These are phyloP conservation scores for Dichotomopilus funicola DNA, from an alignment of 2,329 filamentous ascomycete species.

Conservation along the genomic window DNA sequence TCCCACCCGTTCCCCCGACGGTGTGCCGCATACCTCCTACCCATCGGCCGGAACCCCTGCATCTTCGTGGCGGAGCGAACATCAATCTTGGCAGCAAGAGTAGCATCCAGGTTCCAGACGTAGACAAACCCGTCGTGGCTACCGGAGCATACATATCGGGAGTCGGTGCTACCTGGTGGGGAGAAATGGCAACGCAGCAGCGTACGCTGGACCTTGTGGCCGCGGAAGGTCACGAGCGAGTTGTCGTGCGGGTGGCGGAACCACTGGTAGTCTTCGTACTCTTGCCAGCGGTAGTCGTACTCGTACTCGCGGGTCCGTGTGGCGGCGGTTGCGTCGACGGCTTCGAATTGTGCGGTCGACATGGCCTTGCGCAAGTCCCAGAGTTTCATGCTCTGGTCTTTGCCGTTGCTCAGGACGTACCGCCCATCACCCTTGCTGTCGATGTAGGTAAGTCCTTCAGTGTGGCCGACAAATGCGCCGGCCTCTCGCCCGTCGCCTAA, in stretches of 20 bases:
- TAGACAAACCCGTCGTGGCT: conserved; percentile 85
- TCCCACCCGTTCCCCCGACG: conserved; percentile 58
- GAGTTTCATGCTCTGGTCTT: conserved; percentile 95
- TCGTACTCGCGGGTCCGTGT: conserved; percentile 56
- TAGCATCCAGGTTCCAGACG: conserved; percentile 91
- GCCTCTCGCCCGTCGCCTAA: conserved; percentile 75
- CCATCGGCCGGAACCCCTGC: neutral
- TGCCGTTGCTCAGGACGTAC: conserved; percentile 89
- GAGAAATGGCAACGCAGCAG: conserved; percentile 95
- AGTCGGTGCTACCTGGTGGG: conserved; percentile 77
- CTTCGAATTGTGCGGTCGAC: conserved; percentile 57
- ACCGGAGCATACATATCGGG: conserved; percentile 87
- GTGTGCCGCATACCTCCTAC: conserved; percentile 35
- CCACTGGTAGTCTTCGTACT: conserved; percentile 60
- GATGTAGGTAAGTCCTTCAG: conserved; percentile 61
- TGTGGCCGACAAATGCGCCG: conserved; percentile 60
- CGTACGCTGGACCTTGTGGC: conserved; percentile 82
- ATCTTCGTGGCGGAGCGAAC: conserved; percentile 63
- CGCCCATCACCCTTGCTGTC: conserved; percentile 64
- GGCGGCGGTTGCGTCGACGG: conserved; percentile 49
- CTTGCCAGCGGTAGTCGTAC: conserved; percentile 69
- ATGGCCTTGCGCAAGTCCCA: conserved; percentile 94
- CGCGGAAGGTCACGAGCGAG: conserved; percentile 86
- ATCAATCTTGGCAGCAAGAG: conserved; percentile 69
- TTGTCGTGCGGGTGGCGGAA: conserved; percentile 77